A percentile compares a stretch with the other conserved stretches of the same genome.
Conservation (phyloP, 306 rosid genomes). For the Sphenostylis stenocarpa region DNA sequence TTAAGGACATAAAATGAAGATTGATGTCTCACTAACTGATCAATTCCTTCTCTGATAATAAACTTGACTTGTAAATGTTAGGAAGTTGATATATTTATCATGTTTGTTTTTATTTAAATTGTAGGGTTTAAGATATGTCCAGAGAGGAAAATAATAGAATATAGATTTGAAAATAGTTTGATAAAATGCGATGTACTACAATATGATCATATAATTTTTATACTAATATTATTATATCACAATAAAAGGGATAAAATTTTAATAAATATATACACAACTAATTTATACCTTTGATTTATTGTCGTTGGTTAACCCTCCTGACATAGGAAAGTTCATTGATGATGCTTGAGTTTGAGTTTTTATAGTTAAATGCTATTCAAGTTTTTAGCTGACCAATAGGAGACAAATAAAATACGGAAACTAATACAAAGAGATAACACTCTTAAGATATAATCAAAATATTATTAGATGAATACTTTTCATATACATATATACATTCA, state of each 20-base stretch:
- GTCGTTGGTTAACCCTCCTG: not conserved
- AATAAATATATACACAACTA: not conserved
- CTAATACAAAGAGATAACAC: not conserved
- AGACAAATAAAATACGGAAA: not conserved
- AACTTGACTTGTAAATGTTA: not conserved
- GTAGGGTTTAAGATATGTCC: not conserved
- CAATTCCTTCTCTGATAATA: not conserved
- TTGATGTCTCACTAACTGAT: conserved; percentile 4
- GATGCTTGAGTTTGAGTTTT: not conserved
- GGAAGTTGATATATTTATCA: not conserved
- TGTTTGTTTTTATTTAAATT: not conserved
- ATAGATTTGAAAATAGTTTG: not conserved
- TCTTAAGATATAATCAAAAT: not conserved
- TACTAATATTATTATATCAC: not conserved
- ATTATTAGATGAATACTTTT: not conserved
- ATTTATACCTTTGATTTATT: not conserved
- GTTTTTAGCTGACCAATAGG: not conserved
- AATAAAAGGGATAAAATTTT: not conserved
- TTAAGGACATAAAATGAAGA: not conserved
- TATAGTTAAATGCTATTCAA: not conserved
- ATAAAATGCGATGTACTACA: not conserved
- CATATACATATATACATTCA: no score
- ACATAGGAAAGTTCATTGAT: not conserved
- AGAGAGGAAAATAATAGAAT: not conserved
- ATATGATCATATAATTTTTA: not conserved